Conservation (phyloP, 106 monocot genomes). For the Alisma plantagoaquatica region DNA sequence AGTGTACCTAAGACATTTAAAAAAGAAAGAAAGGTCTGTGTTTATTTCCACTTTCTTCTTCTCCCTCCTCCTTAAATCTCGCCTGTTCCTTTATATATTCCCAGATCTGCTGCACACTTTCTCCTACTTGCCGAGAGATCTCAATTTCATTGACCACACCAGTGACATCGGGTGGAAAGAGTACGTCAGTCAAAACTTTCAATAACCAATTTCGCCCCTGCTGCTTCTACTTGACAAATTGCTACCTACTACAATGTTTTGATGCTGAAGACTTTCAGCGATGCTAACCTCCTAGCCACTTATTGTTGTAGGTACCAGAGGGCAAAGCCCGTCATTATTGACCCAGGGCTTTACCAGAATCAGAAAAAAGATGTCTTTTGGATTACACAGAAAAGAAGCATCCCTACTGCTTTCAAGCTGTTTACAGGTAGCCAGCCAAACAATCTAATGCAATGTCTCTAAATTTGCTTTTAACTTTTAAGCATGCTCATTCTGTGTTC, state of each 20-base stretch:
- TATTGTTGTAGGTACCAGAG: conserved; percentile 39
- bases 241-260: background rate
- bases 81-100: background rate
- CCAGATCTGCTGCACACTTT: conserved; percentile 69
- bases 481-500: too few relatives aligned
- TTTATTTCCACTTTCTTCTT: background rate
- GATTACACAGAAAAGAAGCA: conserved; percentile 25
- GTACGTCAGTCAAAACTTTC: background rate
- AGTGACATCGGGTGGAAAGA: conserved; percentile 65
- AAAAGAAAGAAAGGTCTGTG: too few relatives aligned
- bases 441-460: too few relatives aligned
- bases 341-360: conserved; percentile 35
- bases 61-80: background rate
- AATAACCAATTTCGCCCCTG: too few relatives aligned
- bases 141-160: too few relatives aligned
- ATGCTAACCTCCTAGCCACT: background rate
- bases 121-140: conserved; percentile 62
- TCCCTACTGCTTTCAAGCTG: conserved; percentile 71
- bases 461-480: too few relatives aligned
- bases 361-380: conserved; percentile 57
- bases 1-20: too few relatives aligned
- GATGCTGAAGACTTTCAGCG: background rate
- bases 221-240: too few relatives aligned
- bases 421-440: conserved; percentile 81
- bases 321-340: conserved; percentile 52